Percentiles rank a stretch among this genome's conserved stretches.
Conservation (phyloP, 139 green algal species). For the Trebouxia sp. region DNA sequence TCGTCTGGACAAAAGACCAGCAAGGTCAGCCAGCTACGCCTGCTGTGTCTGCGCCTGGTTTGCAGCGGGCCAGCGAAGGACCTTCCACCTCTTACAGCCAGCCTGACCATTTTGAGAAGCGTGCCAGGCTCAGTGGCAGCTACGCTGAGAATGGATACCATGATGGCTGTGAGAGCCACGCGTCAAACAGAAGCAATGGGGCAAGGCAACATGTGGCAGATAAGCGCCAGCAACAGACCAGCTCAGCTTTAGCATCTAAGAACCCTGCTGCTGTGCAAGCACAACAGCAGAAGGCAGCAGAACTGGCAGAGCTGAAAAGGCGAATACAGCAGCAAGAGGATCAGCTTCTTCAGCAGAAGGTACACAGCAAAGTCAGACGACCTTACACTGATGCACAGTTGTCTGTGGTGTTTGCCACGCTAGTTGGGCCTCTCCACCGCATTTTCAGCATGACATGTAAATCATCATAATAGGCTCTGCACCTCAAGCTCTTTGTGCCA, state of each 20-base stretch:
- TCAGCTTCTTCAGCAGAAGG: neutral
- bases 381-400: neutral
- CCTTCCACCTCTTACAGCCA: neutral
- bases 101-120: slow-evolving; percentile 14
- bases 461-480: too few relatives aligned
- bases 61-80: neutral
- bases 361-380: neutral
- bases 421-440: too few relatives aligned
- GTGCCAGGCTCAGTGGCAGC: neutral
- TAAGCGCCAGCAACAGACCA: neutral
- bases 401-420: too few relatives aligned
- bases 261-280: neutral
- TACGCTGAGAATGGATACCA: neutral
- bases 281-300: neutral
- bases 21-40: slow-evolving; percentile 4
- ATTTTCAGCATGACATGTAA: neutral
- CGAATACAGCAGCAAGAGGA: slow-evolving; percentile 2
- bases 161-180: neutral
- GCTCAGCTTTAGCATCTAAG: neutral
- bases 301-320: slow-evolving; percentile 12
- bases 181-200: neutral
- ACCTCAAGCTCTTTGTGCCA: too few relatives aligned
- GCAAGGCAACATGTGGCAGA: neutral
- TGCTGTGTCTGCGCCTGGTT: neutral
- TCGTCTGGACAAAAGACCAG: slow-evolving; percentile 20